phyloP scores from a whole-genome alignment of 768 basidiomycete species.

The Amyloporia xantha region DNA sequence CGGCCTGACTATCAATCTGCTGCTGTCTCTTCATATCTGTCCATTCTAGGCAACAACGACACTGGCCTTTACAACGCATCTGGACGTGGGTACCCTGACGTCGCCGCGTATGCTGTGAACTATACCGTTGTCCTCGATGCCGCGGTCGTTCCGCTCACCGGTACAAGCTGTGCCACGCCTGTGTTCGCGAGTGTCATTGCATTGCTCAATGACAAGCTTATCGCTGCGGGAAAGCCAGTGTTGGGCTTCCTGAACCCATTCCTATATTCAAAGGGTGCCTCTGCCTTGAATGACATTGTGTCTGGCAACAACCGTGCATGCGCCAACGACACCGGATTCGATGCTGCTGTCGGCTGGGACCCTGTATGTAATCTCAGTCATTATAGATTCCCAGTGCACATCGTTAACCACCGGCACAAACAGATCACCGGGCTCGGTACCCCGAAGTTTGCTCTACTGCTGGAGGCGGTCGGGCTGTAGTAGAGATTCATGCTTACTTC shows the following conservation, averaged over 20 bases:
- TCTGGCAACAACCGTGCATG: slow-evolving; percentile 21
- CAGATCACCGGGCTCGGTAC: slow-evolving; percentile 58
- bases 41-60: slow-evolving; percentile 17
- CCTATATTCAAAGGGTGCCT: neutral
- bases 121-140: slow-evolving; percentile 3
- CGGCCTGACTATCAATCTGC: slow-evolving; percentile 29
- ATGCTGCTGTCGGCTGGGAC: slow-evolving; percentile 24
- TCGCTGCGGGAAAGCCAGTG: slow-evolving; percentile 21
- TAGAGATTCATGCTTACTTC: no score
- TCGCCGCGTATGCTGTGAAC: slow-evolving; percentile 26
- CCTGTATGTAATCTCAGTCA: slow-evolving; percentile 16
- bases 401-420: neutral
- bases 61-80: slow-evolving; percentile 10
- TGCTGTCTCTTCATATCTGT: slow-evolving; percentile 24
- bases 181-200: slow-evolving; percentile 27
- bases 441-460: slow-evolving; percentile 42
- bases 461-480: neutral
- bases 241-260: slow-evolving; percentile 31
- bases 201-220: slow-evolving; percentile 28
- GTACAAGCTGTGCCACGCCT: slow-evolving; percentile 28
- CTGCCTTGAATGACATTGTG: slow-evolving; percentile 28
- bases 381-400: neutral
- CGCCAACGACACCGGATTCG: slow-evolving; percentile 24
- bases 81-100: slow-evolving; percentile 26
- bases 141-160: slow-evolving; percentile 18